Percentiles rank a stretch among this genome's conserved stretches.
Evolutionary conservation across 768 basidiomycete genomes (phyloP).

Genomic region (Leucosporidium yakuticum): DNA sequence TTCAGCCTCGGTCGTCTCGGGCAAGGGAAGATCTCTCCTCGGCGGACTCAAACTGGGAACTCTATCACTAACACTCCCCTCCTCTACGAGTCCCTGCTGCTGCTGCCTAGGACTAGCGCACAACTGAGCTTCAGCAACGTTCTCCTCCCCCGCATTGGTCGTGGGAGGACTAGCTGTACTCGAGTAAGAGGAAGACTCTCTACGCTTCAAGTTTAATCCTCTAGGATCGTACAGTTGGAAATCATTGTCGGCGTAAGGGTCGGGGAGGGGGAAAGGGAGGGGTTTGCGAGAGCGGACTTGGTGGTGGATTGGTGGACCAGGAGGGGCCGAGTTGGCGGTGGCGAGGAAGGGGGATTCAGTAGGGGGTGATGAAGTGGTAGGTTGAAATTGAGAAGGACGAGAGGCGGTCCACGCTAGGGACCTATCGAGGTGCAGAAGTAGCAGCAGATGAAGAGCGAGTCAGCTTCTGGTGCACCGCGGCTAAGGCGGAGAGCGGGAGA

Average conservation of each 20-base stretch:
- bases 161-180: too few relatives aligned
- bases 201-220: too few relatives aligned
- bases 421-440: too few relatives aligned
- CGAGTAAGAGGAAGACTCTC: too few relatives aligned
- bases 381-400: neutral
- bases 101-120: neutral
- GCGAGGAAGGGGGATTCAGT: neutral
- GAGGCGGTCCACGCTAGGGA: too few relatives aligned
- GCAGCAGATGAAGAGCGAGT: too few relatives aligned
- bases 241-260: conserved; percentile 6
- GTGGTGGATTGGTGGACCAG: neutral
- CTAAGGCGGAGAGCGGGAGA: too few relatives aligned
- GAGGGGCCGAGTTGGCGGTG: neutral
- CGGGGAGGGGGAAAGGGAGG: conserved; percentile 4
- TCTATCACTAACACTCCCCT: neutral
- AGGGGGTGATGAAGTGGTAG: neutral
- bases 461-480: too few relatives aligned
- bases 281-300: neutral
- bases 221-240: conserved; percentile 5
- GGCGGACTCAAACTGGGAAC: neutral
- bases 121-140: neutral
- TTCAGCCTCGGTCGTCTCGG: neutral
- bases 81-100: neutral
- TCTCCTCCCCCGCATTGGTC: neutral
- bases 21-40: neutral